Evolutionary conservation across 768 basidiomycete species (phyloP).

Genomic region (Amanita pseudoporphyria): DNA sequence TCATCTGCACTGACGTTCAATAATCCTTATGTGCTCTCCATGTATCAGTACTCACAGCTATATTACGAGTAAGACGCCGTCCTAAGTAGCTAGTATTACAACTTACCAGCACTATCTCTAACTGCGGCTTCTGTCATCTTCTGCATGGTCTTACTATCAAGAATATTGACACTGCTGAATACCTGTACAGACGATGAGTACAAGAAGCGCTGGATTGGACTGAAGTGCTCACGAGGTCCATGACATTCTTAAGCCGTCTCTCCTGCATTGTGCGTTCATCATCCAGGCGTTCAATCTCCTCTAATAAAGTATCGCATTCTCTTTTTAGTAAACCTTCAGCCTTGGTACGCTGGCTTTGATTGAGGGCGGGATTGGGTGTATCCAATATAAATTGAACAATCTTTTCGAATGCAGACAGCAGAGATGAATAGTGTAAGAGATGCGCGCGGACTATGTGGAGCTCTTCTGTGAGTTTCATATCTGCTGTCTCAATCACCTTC

Average conservation of each 20-base stretch:
- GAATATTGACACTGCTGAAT: constrained; percentile 37
- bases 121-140: constrained; percentile 30
- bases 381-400: constrained; percentile 41
- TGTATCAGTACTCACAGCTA: constrained; percentile 10
- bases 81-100: background rate
- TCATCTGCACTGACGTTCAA: constrained; percentile 26
- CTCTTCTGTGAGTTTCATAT: constrained; percentile 37
- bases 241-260: constrained; percentile 38
- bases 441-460: constrained; percentile 54
- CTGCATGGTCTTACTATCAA: constrained; percentile 36
- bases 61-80: background rate
- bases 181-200: constrained; percentile 16
- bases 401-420: constrained; percentile 46
- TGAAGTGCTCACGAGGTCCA: constrained; percentile 28
- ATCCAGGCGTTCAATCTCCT: constrained; percentile 42
- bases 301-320: constrained; percentile 38
- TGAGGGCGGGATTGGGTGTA: constrained; percentile 45
- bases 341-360: constrained; percentile 16
- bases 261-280: constrained; percentile 30
- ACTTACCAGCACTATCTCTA: constrained; percentile 20
- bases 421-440: constrained; percentile 45
- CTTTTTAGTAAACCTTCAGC: constrained; percentile 26
- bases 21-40: background rate
- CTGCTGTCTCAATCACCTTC: constrained; percentile 30
- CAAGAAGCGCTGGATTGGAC: background rate